Conservation (phyloP, 2,329 filamentous ascomycete species). For the Pseudogymnoascus sp. region DNA sequence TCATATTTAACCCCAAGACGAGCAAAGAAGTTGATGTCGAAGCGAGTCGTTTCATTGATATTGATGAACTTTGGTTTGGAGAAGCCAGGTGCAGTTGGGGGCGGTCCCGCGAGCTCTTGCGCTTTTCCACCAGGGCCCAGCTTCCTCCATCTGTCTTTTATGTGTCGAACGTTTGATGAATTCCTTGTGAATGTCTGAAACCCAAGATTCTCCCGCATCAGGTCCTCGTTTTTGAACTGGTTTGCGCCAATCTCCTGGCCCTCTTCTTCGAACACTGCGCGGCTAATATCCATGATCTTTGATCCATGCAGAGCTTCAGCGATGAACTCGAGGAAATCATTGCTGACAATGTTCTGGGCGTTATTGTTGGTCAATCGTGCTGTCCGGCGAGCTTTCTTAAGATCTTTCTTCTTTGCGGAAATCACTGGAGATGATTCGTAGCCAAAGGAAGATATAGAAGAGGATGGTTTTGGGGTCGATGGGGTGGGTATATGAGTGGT, state of each 20-base stretch:
- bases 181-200: not conserved
- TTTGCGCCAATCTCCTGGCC: not conserved
- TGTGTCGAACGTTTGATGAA: not conserved
- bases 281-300: not conserved
- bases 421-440: not conserved
- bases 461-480: not conserved
- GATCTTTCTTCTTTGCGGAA: not conserved
- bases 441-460: not conserved
- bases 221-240: not conserved
- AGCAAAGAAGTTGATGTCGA: constrained; percentile 23
- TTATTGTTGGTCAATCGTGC: constrained; percentile 1
- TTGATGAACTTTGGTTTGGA: not conserved
- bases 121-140: not conserved
- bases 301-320: not conserved
- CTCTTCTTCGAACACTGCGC: not conserved
- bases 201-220: not conserved
- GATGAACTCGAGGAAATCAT: not conserved
- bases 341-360: not conserved
- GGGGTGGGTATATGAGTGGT: not conserved
- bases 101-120: not conserved
- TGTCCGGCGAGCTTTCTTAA: not conserved
- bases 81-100: not conserved
- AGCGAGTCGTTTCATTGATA: not conserved
- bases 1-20: constrained; percentile 23
- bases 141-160: not conserved